phyloP scores from a whole-genome alignment of 164 flowering plant genomes.

The Taxillus chinensis region DNA sequence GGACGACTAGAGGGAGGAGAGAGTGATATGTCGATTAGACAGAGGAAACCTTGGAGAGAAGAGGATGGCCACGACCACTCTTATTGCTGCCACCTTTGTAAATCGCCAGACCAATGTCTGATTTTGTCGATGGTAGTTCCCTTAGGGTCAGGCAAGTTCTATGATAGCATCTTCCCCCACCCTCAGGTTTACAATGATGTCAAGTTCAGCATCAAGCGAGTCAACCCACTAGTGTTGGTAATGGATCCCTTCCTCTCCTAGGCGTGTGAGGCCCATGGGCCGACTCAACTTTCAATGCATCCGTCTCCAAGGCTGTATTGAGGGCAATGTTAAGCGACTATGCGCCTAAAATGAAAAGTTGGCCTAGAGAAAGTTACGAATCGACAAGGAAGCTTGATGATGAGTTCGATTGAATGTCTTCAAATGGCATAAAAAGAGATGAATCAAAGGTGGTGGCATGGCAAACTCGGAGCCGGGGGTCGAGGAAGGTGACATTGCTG shows the following conservation, averaged over 20 bases:
- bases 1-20: too few relatives aligned
- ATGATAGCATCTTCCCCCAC: conserved; percentile 81
- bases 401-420: conserved; percentile 35
- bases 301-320: conserved; percentile 75
- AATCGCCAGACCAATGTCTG: too few relatives aligned
- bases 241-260: conserved; percentile 65
- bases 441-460: background rate
- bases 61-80: too few relatives aligned
- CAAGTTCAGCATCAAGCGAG: conserved; percentile 37
- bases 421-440: background rate
- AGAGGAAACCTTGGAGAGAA: too few relatives aligned
- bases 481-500: background rate
- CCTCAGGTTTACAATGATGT: conserved; percentile 65
- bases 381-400: conserved; percentile 31
- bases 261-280: conserved; percentile 94
- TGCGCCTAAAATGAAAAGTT: conserved; percentile 30
- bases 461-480: conserved; percentile 13
- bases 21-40: too few relatives aligned
- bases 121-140: conserved; percentile 65
- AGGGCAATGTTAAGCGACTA: conserved; percentile 56
- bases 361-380: conserved; percentile 6
- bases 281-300: conserved; percentile 67
- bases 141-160: conserved; percentile 71
- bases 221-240: conserved; percentile 64
- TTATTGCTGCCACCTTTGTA: too few relatives aligned